phyloP scores from a whole-genome alignment of 2,329 filamentous ascomycete species.

The Aspergillus pseudoterreus region DNA sequence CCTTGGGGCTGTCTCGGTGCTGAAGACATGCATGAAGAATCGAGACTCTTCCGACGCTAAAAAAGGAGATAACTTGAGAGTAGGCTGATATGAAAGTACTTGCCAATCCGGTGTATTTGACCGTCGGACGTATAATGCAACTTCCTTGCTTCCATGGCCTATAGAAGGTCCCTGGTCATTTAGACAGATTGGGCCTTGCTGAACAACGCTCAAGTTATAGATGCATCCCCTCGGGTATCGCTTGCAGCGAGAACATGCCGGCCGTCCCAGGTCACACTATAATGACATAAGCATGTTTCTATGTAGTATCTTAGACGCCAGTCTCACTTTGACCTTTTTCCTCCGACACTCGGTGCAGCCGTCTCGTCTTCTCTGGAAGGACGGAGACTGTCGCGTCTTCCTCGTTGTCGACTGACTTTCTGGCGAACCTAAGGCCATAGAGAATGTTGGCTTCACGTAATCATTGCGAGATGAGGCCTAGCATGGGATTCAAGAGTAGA shows the following conservation, averaged over 20 bases:
- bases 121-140: background rate
- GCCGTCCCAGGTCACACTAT: background rate
- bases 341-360: background rate
- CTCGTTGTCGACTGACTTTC: background rate
- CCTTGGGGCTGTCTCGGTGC: constrained; percentile 22
- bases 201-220: background rate
- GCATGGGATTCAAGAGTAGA: too few species aligned
- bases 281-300: background rate
- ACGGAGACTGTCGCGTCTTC: background rate
- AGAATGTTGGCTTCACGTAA: background rate
- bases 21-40: constrained; percentile 25
- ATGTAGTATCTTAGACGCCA: too few species aligned
- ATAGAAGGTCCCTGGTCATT: background rate
- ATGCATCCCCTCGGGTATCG: background rate
- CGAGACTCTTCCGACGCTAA: constrained; percentile 17
- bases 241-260: background rate
- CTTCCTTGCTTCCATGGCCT: background rate
- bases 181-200: background rate
- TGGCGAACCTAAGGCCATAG: background rate
- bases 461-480: background rate
- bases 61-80: constrained; percentile 15
- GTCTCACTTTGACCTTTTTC: background rate
- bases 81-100: constrained; percentile 9
- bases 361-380: background rate
- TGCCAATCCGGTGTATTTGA: background rate